A percentile compares a stretch with the other conserved stretches of the same genome.
Conservation (phyloP, 805 yeast genomes). For the Tetrapisispora fleetii region DNA sequence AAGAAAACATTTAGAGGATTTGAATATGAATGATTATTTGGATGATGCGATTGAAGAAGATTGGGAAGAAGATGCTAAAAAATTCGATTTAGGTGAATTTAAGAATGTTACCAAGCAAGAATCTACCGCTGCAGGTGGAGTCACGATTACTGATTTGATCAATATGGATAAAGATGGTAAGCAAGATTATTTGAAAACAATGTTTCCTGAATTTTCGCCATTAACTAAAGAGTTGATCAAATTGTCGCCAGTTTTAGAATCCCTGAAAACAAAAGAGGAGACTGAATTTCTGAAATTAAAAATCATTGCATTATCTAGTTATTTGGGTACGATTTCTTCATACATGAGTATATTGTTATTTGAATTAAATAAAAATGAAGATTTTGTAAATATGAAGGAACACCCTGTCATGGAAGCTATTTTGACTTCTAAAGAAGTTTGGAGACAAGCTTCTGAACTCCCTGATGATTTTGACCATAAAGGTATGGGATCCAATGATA, state of each 20-base stretch:
- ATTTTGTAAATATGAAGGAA: conserved; percentile 60
- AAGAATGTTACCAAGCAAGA: conserved; percentile 24
- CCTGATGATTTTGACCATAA: conserved; percentile 26
- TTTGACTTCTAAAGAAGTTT: conserved; percentile 70
- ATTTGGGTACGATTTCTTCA: conserved; percentile 66
- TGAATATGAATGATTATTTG: conserved; percentile 63
- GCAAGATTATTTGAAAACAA: conserved; percentile 42
- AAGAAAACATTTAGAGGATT: conserved; percentile 64
- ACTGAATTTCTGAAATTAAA: conserved; percentile 40
- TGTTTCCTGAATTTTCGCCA: conserved; percentile 80
- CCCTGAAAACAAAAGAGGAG: conserved; percentile 23
- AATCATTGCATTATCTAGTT: conserved; percentile 62
- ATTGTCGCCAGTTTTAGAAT: conserved; percentile 35
- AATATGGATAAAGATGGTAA: conserved; percentile 46
- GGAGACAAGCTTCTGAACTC: conserved; percentile 71
- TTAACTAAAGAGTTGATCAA: conserved; percentile 49
- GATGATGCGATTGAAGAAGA: conserved; percentile 67
- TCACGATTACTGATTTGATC: conserved; percentile 36
- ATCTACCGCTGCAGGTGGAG: conserved; percentile 13
- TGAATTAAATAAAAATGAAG: conserved; percentile 43
- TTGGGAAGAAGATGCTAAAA: conserved; percentile 56
- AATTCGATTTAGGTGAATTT: conserved; percentile 35
- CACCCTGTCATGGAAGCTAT: conserved; percentile 86
- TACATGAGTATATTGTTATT: conserved; percentile 69
- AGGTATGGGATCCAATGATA: conserved; percentile 20